Base-by-base conservation (phyloP, 108 stramenopile species). In the Pseudonitzschia delicatissima region DNA sequence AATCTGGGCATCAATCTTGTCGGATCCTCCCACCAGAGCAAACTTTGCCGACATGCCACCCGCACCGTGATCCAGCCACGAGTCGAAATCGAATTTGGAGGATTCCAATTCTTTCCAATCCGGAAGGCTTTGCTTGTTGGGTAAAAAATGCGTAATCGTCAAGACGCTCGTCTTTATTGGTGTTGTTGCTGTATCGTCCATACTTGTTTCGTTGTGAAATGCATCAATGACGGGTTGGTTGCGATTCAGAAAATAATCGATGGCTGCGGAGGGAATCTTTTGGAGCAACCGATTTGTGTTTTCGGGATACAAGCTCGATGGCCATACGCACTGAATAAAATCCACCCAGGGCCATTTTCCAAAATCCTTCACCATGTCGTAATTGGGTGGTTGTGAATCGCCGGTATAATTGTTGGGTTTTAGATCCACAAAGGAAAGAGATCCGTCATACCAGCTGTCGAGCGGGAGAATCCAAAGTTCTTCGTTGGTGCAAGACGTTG, bases 61-160 rank as follows among this genome's bases (percentile, higher is more conserved):
- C 27, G 62, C 85, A n/a, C 80, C 80, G 51, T 86, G 85, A 48
- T 86, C 72, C 25, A 86, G 49, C 85, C 85, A 86, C 37, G 57
- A 50, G 18, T 81, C 70, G 5, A 67, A 42, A 34, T 57, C 29
- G 76, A 80, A 78, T 6, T 37, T 21, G 17, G 39, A 12, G 9
- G 66, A 45, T 0, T 57, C 0, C 34, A 77, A n/a, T 37, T 82
- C 79, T 28, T 76, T 78, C 85, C 85, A 86, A 58, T 86, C 85
- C 0, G 85, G 85, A 18, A 86, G 58, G 29, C 71, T 79, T 57
- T 76, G 79, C 27, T 74, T 50, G 45, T 78, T 82, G 13, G 85
- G 81, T 34, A 86, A 57, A 57, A 86, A 86, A 49, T 86, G 85
- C n/a, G 81, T 75, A 0, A 82, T 55, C n/a, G 85, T 80, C 57